Conservation (phyloP, 2,329 filamentous ascomycete species). For the Aspergillus pseudoviridinutans region DNA sequence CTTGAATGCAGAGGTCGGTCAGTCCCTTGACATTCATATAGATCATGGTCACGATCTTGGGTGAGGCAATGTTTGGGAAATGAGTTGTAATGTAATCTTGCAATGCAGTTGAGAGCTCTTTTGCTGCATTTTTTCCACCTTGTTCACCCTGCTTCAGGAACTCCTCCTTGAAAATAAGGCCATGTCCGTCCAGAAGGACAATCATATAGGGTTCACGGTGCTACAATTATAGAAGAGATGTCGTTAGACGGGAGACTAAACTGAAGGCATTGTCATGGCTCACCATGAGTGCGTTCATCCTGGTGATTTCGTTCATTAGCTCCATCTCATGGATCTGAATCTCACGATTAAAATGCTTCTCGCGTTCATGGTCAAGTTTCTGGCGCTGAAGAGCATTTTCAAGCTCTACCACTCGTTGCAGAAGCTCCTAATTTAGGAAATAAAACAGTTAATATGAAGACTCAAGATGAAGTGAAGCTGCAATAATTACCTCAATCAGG, state of each 20-base stretch:
- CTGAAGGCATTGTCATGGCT: constrained; percentile 9
- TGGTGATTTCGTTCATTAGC: constrained; percentile 44
- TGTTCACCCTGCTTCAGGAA: constrained; percentile 48
- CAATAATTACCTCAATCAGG: constrained; percentile 42
- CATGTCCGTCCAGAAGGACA: constrained; percentile 54
- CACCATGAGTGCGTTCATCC: constrained; percentile 45
- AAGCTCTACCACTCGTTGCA: constrained; percentile 42
- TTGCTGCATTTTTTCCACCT: constrained; percentile 53
- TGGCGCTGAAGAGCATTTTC: constrained; percentile 42
- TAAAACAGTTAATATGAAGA: constrained; percentile 13
- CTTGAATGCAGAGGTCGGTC: constrained; percentile 45
- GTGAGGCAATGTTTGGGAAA: constrained; percentile 39
- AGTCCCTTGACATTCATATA: constrained; percentile 53
- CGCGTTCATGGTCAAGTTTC: constrained; percentile 45
- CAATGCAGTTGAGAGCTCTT: constrained; percentile 43
- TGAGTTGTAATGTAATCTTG: constrained; percentile 41
- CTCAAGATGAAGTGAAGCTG: constrained; percentile 4
- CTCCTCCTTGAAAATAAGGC: constrained; percentile 52
- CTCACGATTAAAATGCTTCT: constrained; percentile 46
- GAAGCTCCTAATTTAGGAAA: constrained; percentile 38
- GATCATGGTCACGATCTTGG: constrained; percentile 50
- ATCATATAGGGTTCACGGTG: constrained; percentile 53
- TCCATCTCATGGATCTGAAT: constrained; percentile 46
- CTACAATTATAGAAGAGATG: constrained; percentile 24
- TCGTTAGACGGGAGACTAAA: constrained; percentile 5